phyloP scores from a whole-genome alignment of 106 monocot species.

The Apostasia ramifera region DNA sequence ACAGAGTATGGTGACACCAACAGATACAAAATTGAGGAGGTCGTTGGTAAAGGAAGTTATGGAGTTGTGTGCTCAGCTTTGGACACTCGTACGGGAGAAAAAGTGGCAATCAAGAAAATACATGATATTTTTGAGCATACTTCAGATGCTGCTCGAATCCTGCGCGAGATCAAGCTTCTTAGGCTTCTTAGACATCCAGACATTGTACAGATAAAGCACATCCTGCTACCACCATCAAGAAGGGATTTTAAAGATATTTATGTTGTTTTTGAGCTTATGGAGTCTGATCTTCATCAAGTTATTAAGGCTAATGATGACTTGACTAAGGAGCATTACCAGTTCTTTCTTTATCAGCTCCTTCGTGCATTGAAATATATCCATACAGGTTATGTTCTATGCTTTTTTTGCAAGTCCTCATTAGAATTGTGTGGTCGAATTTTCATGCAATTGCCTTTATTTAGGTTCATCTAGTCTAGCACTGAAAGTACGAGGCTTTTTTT shows the following conservation, averaged over 20 bases:
- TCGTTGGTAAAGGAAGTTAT: slow-evolving; percentile 55
- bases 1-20: slow-evolving; percentile 47
- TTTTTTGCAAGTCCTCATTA: background rate
- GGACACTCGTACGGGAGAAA: slow-evolving; percentile 45
- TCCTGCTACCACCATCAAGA: slow-evolving; percentile 51
- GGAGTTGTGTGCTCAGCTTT: slow-evolving; percentile 45
- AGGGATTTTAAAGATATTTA: slow-evolving; percentile 45
- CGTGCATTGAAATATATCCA: slow-evolving; percentile 50
- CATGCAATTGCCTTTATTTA: too few species aligned
- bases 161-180: slow-evolving; percentile 51
- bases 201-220: slow-evolving; percentile 55
- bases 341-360: slow-evolving; percentile 53
- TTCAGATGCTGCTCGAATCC: slow-evolving; percentile 52
- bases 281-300: slow-evolving; percentile 56
- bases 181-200: slow-evolving; percentile 52
- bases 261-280: slow-evolving; percentile 50
- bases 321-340: slow-evolving; percentile 51
- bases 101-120: slow-evolving; percentile 53
- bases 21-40: slow-evolving; percentile 46
- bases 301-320: slow-evolving; percentile 60
- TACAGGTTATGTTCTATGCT: slow-evolving; percentile 21
- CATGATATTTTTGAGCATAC: slow-evolving; percentile 58
- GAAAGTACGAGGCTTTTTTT: too few species aligned
- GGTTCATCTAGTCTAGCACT: too few species aligned
- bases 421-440: too few species aligned